Percentiles rank a stretch among this genome's conserved stretches.
Evolutionary conservation across 2,329 filamentous ascomycete species (phyloP).

Genomic region (Pochonia chlamydosporia): DNA sequence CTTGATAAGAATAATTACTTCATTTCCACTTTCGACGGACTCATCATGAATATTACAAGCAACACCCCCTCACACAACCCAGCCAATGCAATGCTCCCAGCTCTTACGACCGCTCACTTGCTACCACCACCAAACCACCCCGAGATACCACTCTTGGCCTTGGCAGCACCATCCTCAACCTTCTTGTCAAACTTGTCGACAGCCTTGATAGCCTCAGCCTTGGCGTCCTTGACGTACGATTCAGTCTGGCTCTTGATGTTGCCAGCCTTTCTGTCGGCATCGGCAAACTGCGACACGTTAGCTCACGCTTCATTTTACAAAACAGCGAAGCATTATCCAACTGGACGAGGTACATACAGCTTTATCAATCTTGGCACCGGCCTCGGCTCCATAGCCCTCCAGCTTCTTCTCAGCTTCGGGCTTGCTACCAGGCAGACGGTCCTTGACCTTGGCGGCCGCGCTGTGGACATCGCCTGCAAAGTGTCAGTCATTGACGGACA

Average conservation of each 20-base stretch:
- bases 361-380: conserved; percentile 62
- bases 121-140: conserved; percentile 77
- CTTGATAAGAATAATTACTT: background rate
- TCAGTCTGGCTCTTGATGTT: conserved; percentile 57
- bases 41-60: background rate
- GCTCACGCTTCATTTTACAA: background rate
- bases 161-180: conserved; percentile 69
- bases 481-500: no score
- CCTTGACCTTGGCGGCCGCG: conserved; percentile 60
- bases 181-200: conserved; percentile 79
- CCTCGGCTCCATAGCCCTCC: conserved; percentile 38
- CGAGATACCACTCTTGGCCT: conserved; percentile 79
- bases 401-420: conserved; percentile 60
- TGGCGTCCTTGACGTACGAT: conserved; percentile 54
- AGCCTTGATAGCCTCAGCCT: conserved; percentile 61
- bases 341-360: conserved; percentile 49
- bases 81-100: background rate
- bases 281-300: conserved; percentile 30
- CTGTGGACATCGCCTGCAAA: conserved; percentile 76
- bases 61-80: background rate
- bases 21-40: background rate
- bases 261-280: conserved; percentile 56
- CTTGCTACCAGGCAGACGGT: conserved; percentile 56
- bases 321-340: background rate
- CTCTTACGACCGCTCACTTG: conserved; percentile 18